Conservation (phyloP, 495 filamentous ascomycete species). For the Rhypophila decipiens region DNA sequence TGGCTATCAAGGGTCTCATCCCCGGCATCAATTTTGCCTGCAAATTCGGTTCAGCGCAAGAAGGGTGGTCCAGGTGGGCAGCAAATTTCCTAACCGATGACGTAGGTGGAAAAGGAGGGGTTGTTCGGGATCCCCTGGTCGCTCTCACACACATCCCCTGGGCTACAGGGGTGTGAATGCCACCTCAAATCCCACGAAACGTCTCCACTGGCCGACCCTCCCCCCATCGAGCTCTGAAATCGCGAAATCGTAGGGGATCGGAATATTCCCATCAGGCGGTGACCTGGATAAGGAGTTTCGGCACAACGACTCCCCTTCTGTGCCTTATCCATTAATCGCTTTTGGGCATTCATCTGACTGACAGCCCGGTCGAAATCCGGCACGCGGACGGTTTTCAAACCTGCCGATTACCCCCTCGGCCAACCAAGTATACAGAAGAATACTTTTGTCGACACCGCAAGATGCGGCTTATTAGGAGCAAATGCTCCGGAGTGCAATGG, state of each 20-base stretch:
- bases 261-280: conserved; percentile 1
- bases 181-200: not conserved
- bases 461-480: no score
- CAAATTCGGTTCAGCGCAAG: not conserved
- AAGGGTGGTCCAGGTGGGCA: not conserved
- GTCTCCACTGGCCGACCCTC: not conserved
- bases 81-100: conserved; percentile 11
- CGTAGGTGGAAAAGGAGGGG: conserved; percentile 21
- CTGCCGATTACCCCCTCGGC: no score
- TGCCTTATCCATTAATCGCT: not conserved
- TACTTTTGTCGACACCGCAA: no score
- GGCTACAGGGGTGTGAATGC: not conserved
- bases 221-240: not conserved
- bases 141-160: not conserved
- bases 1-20: no score
- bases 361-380: not conserved
- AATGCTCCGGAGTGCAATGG: no score
- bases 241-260: conserved; percentile 6
- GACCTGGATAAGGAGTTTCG: not conserved
- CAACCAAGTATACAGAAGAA: no score
- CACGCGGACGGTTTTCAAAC: not conserved
- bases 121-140: conserved; percentile 10
- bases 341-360: not conserved
- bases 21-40: no score
- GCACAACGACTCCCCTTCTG: not conserved